These are phyloP conservation scores for Ceratobasidium sp. DNA, from an alignment of 1,284 basidiomycete species.

Conservation along the genomic window DNA sequence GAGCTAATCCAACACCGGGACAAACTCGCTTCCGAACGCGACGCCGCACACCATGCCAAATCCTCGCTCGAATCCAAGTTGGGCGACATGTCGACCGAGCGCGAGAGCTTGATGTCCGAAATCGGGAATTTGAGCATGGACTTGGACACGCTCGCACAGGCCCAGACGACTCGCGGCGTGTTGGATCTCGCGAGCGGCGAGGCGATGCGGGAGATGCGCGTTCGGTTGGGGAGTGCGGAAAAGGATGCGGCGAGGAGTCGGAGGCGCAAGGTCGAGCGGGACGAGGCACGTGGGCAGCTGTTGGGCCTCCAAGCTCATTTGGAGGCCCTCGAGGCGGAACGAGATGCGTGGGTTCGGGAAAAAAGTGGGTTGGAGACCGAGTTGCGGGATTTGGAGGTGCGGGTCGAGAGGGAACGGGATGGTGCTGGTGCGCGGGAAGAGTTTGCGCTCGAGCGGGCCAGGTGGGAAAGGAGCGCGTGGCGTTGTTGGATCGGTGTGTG, in stretches of 20 bases:
- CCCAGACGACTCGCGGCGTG: background rate
- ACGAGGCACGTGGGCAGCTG: background rate
- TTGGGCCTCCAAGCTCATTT: background rate
- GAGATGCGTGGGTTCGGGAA: background rate
- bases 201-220: conserved; percentile 20
- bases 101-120: conserved; percentile 16
- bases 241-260: conserved; percentile 14
- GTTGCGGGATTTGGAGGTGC: conserved; percentile 29
- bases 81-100: background rate
- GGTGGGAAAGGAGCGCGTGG: conserved; percentile 25
- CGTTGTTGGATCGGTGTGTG: conserved; percentile 26
- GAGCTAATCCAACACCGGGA: background rate
- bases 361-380: background rate
- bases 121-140: conserved; percentile 23
- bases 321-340: background rate
- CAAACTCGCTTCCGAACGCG: background rate
- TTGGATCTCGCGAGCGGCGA: conserved; percentile 3
- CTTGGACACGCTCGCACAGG: background rate
- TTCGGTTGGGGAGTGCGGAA: conserved; percentile 1
- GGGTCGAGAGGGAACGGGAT: conserved; percentile 30
- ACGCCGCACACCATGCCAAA: background rate
- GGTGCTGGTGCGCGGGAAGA: conserved; percentile 19
- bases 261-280: conserved; percentile 21
- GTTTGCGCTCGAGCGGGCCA: conserved; percentile 15
- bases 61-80: background rate